Evolutionary conservation across 345 rosid species (phyloP).

Genomic region (Moringa oleifera): DNA sequence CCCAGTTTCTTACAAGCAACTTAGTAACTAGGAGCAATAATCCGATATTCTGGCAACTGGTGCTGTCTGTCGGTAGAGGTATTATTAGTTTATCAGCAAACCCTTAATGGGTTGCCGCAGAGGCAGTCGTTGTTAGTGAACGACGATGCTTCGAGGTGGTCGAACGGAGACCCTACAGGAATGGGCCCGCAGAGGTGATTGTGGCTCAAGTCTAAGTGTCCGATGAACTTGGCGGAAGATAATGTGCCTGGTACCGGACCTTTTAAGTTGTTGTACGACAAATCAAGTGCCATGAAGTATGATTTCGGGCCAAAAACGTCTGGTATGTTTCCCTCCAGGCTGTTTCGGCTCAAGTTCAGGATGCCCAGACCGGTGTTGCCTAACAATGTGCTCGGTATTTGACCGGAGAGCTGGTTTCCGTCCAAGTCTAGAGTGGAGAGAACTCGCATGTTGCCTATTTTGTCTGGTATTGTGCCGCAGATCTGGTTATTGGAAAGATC

Average conservation of each 20-base stretch:
- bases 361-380: constrained; percentile 57
- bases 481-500: constrained; percentile 69
- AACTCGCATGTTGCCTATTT: constrained; percentile 76
- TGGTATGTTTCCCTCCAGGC: constrained; percentile 69
- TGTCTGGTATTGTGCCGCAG: constrained; percentile 49
- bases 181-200: constrained; percentile 87
- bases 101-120: constrained; percentile 73
- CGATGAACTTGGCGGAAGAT: constrained; percentile 53
- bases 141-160: constrained; percentile 63
- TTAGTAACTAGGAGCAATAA: too few relatives aligned
- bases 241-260: constrained; percentile 68
- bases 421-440: constrained; percentile 72
- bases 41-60: too few relatives aligned
- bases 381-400: constrained; percentile 47
- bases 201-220: constrained; percentile 82
- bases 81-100: constrained; percentile 37
- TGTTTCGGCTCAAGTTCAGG: constrained; percentile 71
- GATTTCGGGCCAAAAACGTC: constrained; percentile 65
- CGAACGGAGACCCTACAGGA: constrained; percentile 77
- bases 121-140: constrained; percentile 67
- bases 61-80: too few relatives aligned
- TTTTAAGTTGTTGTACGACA: constrained; percentile 58
- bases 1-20: too few relatives aligned
- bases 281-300: constrained; percentile 71
- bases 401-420: constrained; percentile 52